Conservation (phyloP, 2,329 filamentous ascomycete species). For the Phoma sp. region DNA sequence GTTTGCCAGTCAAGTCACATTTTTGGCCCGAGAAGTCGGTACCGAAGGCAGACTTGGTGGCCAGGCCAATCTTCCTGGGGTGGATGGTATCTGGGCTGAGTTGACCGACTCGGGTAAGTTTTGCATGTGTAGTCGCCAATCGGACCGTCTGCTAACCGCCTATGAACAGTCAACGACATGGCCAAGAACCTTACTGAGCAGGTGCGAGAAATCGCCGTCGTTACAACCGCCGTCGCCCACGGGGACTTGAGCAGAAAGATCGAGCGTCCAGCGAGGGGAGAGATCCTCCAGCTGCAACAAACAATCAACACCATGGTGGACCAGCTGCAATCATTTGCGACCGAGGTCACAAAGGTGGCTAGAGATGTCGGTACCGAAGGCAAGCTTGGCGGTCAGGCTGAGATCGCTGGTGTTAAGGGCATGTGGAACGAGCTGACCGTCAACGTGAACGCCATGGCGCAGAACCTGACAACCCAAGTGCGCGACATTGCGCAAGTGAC, state of each 20-base stretch:
- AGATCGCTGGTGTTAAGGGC: slow-evolving; percentile 69
- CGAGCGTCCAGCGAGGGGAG: slow-evolving; percentile 88
- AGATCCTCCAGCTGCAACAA: slow-evolving; percentile 93
- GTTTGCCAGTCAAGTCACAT: slow-evolving; percentile 94
- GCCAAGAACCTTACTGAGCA: slow-evolving; percentile 97
- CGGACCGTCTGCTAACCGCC: slow-evolving; percentile 37
- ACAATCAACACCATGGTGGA: slow-evolving; percentile 77
- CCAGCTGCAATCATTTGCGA: slow-evolving; percentile 69
- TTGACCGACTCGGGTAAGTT: slow-evolving; percentile 68
- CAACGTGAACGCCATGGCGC: slow-evolving; percentile 62
- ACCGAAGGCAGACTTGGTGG: slow-evolving; percentile 94
- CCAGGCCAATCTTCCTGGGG: slow-evolving; percentile 90
- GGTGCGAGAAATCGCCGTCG: slow-evolving; percentile 95
- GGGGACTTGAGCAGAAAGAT: slow-evolving; percentile 97
- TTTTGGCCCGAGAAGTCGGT: slow-evolving; percentile 92
- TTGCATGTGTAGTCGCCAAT: slow-evolving; percentile 20
- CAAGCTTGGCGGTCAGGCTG: slow-evolving; percentile 67
- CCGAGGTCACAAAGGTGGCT: slow-evolving; percentile 69
- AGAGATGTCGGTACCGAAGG: slow-evolving; percentile 70
- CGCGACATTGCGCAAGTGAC: slow-evolving; percentile 61
- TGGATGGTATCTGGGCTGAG: slow-evolving; percentile 97
- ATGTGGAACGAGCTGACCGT: slow-evolving; percentile 69
- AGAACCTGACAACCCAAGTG: slow-evolving; percentile 60
- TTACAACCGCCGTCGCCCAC: slow-evolving; percentile 92
- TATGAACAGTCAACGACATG: slow-evolving; percentile 83